Conservation (phyloP, 495 filamentous ascomycete genomes). For the Daldinia bambusicola region DNA sequence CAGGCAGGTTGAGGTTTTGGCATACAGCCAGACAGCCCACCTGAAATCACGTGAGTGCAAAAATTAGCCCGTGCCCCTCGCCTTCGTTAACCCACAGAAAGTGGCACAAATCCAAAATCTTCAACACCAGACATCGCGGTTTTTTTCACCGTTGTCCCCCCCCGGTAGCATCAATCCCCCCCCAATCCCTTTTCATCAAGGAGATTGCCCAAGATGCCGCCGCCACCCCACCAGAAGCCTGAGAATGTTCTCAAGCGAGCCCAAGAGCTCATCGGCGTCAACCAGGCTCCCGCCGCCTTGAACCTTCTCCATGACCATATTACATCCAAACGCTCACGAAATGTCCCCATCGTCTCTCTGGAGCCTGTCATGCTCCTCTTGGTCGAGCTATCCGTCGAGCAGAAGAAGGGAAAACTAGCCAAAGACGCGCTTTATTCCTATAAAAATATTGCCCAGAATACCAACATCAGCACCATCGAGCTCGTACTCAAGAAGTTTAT, state of each 20-base stretch:
- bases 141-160: constrained; percentile 42
- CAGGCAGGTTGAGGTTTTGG: too few species aligned
- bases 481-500: constrained; percentile 96
- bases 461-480: constrained; percentile 98
- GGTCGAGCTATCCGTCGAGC: constrained; percentile 94
- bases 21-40: not conserved
- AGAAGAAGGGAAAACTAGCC: constrained; percentile 95
- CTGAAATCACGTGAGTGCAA: constrained; percentile 44
- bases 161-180: constrained; percentile 45
- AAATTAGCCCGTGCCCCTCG: constrained; percentile 50
- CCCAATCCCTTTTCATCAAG: constrained; percentile 41
- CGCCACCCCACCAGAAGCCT: constrained; percentile 95
- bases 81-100: constrained; percentile 47
- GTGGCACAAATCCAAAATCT: constrained; percentile 49
- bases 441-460: constrained; percentile 99
- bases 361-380: constrained; percentile 98
- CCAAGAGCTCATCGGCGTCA: constrained; percentile 97
- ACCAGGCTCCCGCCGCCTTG: constrained; percentile 89
- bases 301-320: constrained; percentile 98
- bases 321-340: constrained; percentile 95
- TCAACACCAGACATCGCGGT: constrained; percentile 40
- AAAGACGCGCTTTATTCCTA: constrained; percentile 99
- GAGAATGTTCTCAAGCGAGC: constrained; percentile 99
- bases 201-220: constrained; percentile 70
- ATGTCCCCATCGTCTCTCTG: constrained; percentile 94